Evolutionary conservation across 768 basidiomycete genomes (phyloP).

Genomic region (Rhodotorula paludigena): DNA sequence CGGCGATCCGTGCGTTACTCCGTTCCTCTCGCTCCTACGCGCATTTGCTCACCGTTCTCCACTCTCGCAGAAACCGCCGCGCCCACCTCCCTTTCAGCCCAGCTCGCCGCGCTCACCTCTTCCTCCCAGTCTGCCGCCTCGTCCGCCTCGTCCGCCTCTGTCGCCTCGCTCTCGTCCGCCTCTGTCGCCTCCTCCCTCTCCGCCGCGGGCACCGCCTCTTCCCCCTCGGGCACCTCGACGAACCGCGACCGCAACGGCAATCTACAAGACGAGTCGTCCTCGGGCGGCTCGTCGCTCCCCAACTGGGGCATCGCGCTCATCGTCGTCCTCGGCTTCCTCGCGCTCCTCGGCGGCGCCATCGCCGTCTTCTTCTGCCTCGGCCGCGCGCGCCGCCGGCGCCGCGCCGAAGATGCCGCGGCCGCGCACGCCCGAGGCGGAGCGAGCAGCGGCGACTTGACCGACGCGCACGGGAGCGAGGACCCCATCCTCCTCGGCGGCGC

Average conservation of each 20-base stretch:
- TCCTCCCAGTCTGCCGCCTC: constrained; percentile 52
- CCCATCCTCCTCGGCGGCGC: constrained; percentile 69
- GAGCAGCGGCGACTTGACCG: constrained; percentile 45
- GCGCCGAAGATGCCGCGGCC: not conserved
- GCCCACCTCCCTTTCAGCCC: constrained; percentile 39
- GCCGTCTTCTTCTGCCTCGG: constrained; percentile 70
- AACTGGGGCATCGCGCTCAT: constrained; percentile 73
- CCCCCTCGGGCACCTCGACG: not conserved
- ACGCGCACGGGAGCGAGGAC: constrained; percentile 63
- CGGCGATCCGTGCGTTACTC: constrained; percentile 55
- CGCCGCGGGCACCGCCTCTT: not conserved
- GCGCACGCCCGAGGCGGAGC: constrained; percentile 49
- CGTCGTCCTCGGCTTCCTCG: constrained; percentile 75
- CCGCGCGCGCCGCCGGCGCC: constrained; percentile 54
- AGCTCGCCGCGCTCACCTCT: constrained; percentile 72
- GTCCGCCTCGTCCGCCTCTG: constrained; percentile 37
- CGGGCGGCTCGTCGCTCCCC: constrained; percentile 11
- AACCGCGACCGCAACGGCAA: not conserved
- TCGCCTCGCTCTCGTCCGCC: constrained; percentile 26
- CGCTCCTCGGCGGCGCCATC: constrained; percentile 64
- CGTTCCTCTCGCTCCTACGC: not conserved
- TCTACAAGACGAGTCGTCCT: constrained; percentile 9
- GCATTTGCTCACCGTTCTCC: not conserved
- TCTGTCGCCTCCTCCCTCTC: constrained; percentile 8
- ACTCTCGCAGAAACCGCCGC: constrained; percentile 47